These are phyloP conservation scores for Tricholoma flavovirens DNA, from an alignment of 768 basidiomycete species.

Conservation along the genomic window DNA sequence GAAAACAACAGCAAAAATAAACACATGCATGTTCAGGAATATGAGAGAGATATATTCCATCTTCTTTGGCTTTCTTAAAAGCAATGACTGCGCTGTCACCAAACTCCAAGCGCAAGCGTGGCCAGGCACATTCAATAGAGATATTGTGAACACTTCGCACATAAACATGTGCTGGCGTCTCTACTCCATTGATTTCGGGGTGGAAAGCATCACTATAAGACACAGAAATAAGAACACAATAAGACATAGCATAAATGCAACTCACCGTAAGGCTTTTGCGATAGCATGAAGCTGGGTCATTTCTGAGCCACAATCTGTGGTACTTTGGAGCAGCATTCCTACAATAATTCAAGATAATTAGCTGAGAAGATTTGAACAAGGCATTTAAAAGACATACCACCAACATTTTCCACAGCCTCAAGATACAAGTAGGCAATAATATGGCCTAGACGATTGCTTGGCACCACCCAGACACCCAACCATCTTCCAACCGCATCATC, in stretches of 20 bases:
- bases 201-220: conserved; percentile 20
- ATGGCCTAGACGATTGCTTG: conserved; percentile 3
- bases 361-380: not conserved
- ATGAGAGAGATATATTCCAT: conserved; percentile 19
- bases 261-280: conserved; percentile 25
- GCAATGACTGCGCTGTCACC: conserved; percentile 24
- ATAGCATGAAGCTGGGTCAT: conserved; percentile 27
- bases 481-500: conserved; percentile 5
- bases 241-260: not conserved
- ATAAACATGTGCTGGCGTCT: conserved; percentile 27
- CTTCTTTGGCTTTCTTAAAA: conserved; percentile 17
- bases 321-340: conserved; percentile 31
- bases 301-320: conserved; percentile 32
- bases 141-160: conserved; percentile 30
- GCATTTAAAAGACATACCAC: conserved; percentile 18
- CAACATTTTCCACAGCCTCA: conserved; percentile 20
- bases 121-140: conserved; percentile 29
- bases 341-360: not conserved
- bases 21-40: conserved; percentile 23
- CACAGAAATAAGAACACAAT: not conserved
- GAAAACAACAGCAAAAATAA: not conserved
- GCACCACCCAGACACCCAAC: conserved; percentile 8
- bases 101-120: conserved; percentile 23
- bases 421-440: conserved; percentile 21
- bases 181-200: conserved; percentile 17